Conservation (phyloP, 129 eudicot species). For the Pittosporum tobira region DNA sequence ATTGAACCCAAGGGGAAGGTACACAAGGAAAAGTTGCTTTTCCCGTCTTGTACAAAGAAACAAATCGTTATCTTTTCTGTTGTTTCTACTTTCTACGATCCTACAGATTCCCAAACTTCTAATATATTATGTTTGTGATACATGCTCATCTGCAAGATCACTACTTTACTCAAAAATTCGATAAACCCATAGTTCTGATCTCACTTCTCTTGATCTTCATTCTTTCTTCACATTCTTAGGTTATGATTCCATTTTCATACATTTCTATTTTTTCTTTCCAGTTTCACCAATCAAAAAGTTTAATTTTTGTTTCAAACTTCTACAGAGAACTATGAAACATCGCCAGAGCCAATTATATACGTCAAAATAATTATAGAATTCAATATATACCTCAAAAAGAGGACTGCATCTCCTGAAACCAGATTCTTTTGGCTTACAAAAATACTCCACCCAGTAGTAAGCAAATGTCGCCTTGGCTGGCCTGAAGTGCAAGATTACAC, state of each 20-base stretch:
- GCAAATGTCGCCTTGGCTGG: slow-evolving; percentile 96
- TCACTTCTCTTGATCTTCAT: background rate
- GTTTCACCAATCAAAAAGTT: background rate
- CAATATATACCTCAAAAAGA: slow-evolving; percentile 59
- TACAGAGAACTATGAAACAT: background rate
- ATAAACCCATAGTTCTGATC: background rate
- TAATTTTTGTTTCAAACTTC: background rate
- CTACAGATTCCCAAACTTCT: no score
- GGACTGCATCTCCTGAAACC: slow-evolving; percentile 90
- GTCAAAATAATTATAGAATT: no score
- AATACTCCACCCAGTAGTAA: slow-evolving; percentile 95
- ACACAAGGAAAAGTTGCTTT: background rate
- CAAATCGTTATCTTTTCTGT: background rate
- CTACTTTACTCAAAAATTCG: background rate
- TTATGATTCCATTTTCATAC: background rate
- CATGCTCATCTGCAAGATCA: background rate
- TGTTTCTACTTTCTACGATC: background rate
- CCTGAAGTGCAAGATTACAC: slow-evolving; percentile 31
- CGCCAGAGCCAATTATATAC: background rate
- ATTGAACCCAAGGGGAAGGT: background rate
- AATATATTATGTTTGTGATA: no score
- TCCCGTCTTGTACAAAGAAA: background rate
- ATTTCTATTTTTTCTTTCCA: background rate
- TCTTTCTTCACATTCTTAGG: background rate
- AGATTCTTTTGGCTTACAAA: slow-evolving; percentile 95